phyloP scores from a whole-genome alignment of 1,284 basidiomycete genomes.

The Puccinia triticina region DNA sequence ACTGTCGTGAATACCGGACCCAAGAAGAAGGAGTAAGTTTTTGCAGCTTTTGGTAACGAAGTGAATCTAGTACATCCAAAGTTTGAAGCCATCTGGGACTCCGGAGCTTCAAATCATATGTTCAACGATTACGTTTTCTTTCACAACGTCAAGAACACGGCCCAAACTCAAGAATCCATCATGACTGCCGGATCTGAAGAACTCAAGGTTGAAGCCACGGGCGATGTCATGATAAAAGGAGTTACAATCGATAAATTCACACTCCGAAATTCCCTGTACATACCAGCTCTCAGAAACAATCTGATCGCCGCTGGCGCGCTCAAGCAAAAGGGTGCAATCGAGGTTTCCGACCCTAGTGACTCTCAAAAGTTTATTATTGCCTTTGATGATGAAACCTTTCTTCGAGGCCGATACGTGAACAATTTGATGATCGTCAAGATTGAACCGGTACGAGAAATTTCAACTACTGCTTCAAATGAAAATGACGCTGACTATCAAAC shows the following conservation, averaged over 20 bases:
- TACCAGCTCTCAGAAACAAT: not conserved
- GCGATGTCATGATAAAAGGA: not conserved
- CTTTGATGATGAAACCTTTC: not conserved
- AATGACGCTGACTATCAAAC: too few species aligned
- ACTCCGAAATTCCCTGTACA: not conserved
- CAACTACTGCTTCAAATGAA: too few species aligned
- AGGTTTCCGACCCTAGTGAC: not conserved
- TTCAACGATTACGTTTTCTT: too few species aligned
- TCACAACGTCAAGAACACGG: too few species aligned
- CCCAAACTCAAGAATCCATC: not conserved
- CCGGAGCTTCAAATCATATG: too few species aligned
- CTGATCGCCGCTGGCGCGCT: not conserved
- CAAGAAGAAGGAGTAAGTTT: too few species aligned
- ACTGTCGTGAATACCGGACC: not conserved
- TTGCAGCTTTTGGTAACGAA: too few species aligned
- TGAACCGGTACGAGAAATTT: too few species aligned
- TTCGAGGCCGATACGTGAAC: not conserved
- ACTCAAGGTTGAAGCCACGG: not conserved
- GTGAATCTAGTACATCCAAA: too few species aligned
- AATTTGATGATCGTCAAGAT: slow-evolving; percentile 5
- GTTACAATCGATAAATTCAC: not conserved
- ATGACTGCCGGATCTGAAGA: not conserved
- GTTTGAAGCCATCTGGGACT: too few species aligned
- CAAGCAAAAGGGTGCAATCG: not conserved
- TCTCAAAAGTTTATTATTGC: not conserved